Conservation (phyloP, 75 land plant genomes). For the Picea glauca region DNA sequence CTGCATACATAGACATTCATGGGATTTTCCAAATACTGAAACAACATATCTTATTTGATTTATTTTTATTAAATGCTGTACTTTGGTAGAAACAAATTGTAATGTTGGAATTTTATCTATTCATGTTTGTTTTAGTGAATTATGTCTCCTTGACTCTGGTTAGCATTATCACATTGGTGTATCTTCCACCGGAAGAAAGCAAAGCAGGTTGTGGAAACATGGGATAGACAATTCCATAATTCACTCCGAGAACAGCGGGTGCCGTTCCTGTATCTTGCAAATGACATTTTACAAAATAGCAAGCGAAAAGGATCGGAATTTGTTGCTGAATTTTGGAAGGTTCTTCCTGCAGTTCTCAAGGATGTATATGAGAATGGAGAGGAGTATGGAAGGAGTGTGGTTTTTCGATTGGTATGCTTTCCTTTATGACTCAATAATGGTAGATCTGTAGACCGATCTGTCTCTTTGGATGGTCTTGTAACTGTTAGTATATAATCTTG, state of each 20-base stretch:
- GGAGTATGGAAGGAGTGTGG: constrained; percentile 63
- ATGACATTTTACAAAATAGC: constrained; percentile 96
- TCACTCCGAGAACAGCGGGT: constrained; percentile 69
- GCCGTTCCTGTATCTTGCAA: constrained; percentile 91
- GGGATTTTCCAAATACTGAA: not conserved
- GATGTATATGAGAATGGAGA: constrained; percentile 70
- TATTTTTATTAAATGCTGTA: not conserved
- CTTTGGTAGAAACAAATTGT: not conserved
- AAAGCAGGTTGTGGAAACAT: constrained; percentile 81
- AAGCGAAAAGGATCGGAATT: constrained; percentile 87
- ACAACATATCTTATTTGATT: not conserved
- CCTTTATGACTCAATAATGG: not conserved
- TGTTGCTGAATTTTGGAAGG: constrained; percentile 92
- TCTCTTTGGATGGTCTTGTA: not conserved
- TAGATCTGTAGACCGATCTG: not conserved
- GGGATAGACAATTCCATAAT: constrained; percentile 74
- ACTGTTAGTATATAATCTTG: no score
- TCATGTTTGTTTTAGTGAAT: not conserved
- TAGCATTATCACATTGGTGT: constrained; percentile 97
- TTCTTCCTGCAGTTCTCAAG: constrained; percentile 82
- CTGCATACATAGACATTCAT: not conserved
- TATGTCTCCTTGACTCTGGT: constrained; percentile 12
- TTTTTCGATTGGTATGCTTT: constrained; percentile 62
- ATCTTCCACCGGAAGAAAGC: constrained; percentile 91
- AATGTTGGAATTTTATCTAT: not conserved